Base-by-base conservation (phyloP, 352 stramenopile species). In the Globisporangium orthogonon region DNA sequence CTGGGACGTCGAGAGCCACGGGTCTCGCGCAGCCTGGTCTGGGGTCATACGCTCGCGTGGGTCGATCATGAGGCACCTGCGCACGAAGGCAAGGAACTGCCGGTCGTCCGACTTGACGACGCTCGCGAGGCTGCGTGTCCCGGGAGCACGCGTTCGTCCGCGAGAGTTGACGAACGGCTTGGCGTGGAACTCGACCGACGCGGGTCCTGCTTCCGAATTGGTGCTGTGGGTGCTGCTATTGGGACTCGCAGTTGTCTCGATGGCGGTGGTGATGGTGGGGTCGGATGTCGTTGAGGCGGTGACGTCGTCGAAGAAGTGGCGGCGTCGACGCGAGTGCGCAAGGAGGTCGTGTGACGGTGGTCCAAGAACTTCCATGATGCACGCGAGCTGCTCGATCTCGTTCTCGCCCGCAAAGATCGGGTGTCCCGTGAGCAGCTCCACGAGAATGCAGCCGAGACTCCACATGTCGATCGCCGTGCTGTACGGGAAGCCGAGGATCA, bases 401-500 rank as follows among this genome's bases (percentile, higher is more conserved):
- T 90, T 91, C 52, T 93, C 80, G 14, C 87, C 87, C 1, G 85
- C 76, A 62, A 96, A 97, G 33, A 96, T 70, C 11, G 86, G 86
- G 40, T 89, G 70, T 7, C 89, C 87, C 0, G 82, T 91, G 60
- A 78, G 65, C 30, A 97, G 52, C 61, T 97, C 89, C 6, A 78
- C 84, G 13, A 96, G 60, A 39, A 97, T 87, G 61, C 87, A 96
- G 7, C 73, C 89, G 45, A 96, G 70, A 70, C 81, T 95, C 89
- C 88, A 97, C 82, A 96, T 95, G 60, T 97, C 89, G 58, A 97
- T 94, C 4, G 72, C 63, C 43, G 61, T 55, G 39, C 60, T 69
- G 63, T 95, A 96, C 3, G 64, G 71, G 9, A 98, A 69, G 3
- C 97, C 96, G 0, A 99, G 70, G 62, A 99, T 95, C 9, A 99